Conservation (phyloP, 129 eudicot species). For the Scalesia atractyloides region DNA sequence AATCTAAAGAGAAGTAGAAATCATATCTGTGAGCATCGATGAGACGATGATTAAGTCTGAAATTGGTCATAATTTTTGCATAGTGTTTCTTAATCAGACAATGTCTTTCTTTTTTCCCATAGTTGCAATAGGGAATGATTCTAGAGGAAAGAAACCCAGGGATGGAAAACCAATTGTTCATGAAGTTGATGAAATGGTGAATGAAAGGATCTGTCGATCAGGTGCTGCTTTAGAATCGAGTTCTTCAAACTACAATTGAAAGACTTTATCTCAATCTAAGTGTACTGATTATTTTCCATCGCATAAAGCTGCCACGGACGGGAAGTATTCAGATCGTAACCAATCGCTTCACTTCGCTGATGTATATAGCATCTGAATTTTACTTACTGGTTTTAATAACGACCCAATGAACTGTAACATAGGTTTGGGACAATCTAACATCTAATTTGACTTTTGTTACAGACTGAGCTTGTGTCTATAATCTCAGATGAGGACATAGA, state of each 20-base stretch:
- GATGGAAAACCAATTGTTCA: constrained; percentile 34
- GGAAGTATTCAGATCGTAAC: constrained; percentile 24
- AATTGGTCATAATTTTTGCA: constrained; percentile 13
- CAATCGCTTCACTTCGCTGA: constrained; percentile 23
- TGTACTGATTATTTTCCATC: constrained; percentile 17
- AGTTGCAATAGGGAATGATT: constrained; percentile 37
- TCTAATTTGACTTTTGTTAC: constrained; percentile 29
- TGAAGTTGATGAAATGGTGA: constrained; percentile 32
- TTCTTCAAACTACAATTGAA: constrained; percentile 33
- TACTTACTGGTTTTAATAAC: not conserved
- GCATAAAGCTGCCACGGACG: constrained; percentile 29
- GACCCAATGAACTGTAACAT: not conserved
- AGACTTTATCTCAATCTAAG: constrained; percentile 20
- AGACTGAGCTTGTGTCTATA: constrained; percentile 43
- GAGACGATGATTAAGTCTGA: constrained; percentile 9
- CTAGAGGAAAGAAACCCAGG: constrained; percentile 26
- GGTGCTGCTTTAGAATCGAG: constrained; percentile 38
- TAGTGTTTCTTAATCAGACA: not conserved
- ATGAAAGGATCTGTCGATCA: constrained; percentile 31
- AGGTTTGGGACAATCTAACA: constrained; percentile 22
- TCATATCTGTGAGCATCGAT: not conserved
- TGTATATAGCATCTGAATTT: constrained; percentile 30
- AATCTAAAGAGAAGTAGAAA: constrained; percentile 9
- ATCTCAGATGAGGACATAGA: constrained; percentile 55
- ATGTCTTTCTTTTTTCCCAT: constrained; percentile 18